Evolutionary conservation across 2,329 filamentous ascomycete species (phyloP).

Genomic region (Fusarium sp.): DNA sequence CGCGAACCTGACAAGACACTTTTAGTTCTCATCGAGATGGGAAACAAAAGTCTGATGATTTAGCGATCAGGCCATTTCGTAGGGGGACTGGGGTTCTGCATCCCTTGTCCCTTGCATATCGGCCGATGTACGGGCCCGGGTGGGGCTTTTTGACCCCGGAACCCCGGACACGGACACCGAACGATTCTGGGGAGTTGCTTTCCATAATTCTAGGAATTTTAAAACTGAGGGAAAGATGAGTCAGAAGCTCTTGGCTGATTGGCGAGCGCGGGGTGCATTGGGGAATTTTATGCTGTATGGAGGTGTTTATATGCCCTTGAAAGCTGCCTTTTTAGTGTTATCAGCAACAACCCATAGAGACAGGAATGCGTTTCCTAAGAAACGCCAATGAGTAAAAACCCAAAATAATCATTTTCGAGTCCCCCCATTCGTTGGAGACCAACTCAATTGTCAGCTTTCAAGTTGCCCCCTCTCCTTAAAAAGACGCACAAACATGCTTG

Average conservation of each 20-base stretch:
- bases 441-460: conserved; percentile 24
- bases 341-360: background rate
- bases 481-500: conserved; percentile 38
- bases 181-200: conserved; percentile 1
- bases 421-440: conserved; percentile 16
- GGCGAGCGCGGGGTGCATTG: conserved; percentile 9
- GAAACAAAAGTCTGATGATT: conserved; percentile 25
- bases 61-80: conserved; percentile 29
- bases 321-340: background rate
- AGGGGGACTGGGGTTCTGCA: conserved; percentile 26
- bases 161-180: conserved; percentile 16
- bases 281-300: background rate
- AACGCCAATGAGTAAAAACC: background rate
- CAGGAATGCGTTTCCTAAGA: conserved; percentile 3
- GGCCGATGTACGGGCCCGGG: conserved; percentile 24
- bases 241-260: background rate
- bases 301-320: background rate
- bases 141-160: conserved; percentile 15
- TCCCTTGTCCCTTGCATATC: conserved; percentile 31
- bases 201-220: background rate
- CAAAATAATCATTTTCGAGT: background rate
- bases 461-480: conserved; percentile 1
- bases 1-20: background rate
- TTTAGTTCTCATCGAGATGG: background rate
- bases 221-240: background rate